Evolutionary conservation across 208 protist species (phyloP), one percentile per base, ranked within the genome.

Genomic region (Acanthamoeba lugdunensis): DNA sequence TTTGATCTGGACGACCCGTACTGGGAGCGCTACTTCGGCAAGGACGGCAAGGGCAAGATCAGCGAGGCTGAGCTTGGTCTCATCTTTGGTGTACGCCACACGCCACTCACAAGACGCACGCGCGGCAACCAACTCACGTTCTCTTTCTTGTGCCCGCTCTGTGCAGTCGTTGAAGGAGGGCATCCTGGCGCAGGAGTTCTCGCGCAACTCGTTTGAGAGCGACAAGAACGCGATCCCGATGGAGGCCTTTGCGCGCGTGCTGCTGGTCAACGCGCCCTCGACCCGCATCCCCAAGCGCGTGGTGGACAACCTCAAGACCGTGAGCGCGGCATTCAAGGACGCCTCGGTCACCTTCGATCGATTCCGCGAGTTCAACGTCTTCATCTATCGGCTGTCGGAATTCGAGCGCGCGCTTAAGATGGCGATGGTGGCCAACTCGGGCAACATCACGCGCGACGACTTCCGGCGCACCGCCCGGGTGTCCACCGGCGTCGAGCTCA

Each of bases 21-120:
- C 23, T 82, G 56, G 93, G 41, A 73, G 63, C 87, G 54, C 54
- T 94, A 89, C 87, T 94, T 94, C 28, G 85, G 82, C 45, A 54
- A 48, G 25, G 90, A 91, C 33, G 87, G 87, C 37, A 92, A 79
- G 69, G 69, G 87, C 41, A 69, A 50, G 25, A 71, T 94, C 25
- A 56, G 63, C 25, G 52, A 89, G 21, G 69, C 54, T 30, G 85
- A 94, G 79, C 91, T 94, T 82, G 73, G n/a, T 25, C 58, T 94
- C 30, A 14, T 94, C 41, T 69, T 94, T 52, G 61, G 61, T 23
- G 92, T 92, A 54, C 58, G 28, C 33, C 71, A 21, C 71, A 21
- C 6, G 25, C 85, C 3, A 77, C 30, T 23, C 11, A 73, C 61
- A 41, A 45, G 8, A 48, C 45, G 8, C 45, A 48, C 45, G 8